phyloP scores from a whole-genome alignment of 2,329 filamentous ascomycete genomes.

The Monilinia fructicola region DNA sequence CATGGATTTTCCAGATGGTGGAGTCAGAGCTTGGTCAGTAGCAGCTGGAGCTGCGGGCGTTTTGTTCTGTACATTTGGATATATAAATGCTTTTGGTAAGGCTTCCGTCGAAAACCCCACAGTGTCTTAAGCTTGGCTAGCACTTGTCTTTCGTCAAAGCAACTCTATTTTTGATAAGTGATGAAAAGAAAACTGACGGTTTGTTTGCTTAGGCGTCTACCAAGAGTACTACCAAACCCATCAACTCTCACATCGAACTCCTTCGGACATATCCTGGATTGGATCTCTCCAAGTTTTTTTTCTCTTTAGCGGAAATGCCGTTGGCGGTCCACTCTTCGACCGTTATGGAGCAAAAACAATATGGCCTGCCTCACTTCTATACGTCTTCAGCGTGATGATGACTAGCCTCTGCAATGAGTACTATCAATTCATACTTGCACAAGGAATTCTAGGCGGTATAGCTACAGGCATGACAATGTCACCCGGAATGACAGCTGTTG shows the following conservation, averaged over 20 bases:
- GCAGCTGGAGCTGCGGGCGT: slow-evolving; percentile 49
- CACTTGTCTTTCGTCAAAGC: neutral
- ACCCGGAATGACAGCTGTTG: slow-evolving; percentile 33
- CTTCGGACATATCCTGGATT: slow-evolving; percentile 20
- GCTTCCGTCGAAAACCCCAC: neutral
- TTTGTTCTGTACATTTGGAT: slow-evolving; percentile 50
- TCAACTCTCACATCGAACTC: slow-evolving; percentile 45
- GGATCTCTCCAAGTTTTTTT: slow-evolving; percentile 19
- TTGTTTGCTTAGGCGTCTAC: slow-evolving; percentile 45
- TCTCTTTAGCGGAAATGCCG: slow-evolving; percentile 19
- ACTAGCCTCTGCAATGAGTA: slow-evolving; percentile 42
- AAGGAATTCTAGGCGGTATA: slow-evolving; percentile 40
- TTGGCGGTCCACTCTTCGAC: slow-evolving; percentile 21
- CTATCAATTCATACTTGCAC: slow-evolving; percentile 43
- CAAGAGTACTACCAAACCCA: slow-evolving; percentile 56
- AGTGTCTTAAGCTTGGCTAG: neutral
- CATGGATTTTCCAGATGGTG: slow-evolving; percentile 50
- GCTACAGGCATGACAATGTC: slow-evolving; percentile 43
- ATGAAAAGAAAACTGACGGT: neutral
- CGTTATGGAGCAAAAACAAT: slow-evolving; percentile 52
- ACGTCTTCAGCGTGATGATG: slow-evolving; percentile 39
- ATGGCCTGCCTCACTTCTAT: slow-evolving; percentile 30
- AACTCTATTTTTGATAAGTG: neutral
- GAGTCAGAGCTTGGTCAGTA: slow-evolving; percentile 52
- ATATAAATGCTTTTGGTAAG: slow-evolving; percentile 44